Evolutionary conservation across 129 eudicot species (phyloP), one percentile per base, ranked within the genome.

Genomic region (sunflower (Helianthus annuus)): DNA sequence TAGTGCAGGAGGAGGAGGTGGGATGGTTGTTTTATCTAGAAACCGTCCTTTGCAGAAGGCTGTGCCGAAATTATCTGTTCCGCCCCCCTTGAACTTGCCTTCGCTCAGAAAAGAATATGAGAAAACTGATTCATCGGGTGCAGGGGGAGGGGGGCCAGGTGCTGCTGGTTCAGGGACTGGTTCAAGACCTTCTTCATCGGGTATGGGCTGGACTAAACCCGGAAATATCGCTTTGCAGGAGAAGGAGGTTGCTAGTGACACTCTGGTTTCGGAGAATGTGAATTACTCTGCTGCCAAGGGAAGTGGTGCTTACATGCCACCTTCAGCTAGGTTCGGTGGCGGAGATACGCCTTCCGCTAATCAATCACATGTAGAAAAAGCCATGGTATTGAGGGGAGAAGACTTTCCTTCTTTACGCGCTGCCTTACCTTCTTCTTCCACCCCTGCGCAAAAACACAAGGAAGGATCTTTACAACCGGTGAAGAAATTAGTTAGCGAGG

Each of bases 31-130:
- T 64, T 73, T 90, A 4, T 90, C 94, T 1, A 55, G 97, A 79
- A 78, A 81, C 61, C 79, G 88, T 71, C 78, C 80, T 54, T 36
- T 83, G 32, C 91, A 76, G 73, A 91, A 85, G 76, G 83, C 73
- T 80, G 71, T 17, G 17, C 64, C 96, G 57, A 88, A 91, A 60
- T 74, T 88, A 72, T 85, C 97, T 60, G 90, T 91, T 82, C 96
- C 92, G 63, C 97, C 97, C 88, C 97, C 96, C 86, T 83, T 91
- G 96, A 91, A 91, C 76, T 80, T 91, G 78, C 96, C 97, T 6
- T 91, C 97, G 4, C 52, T 86, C 84, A 91, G 96, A 86, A 91
- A 85, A 75, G 97, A 91, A 48, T 94, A 91, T 56, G 97, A 89
- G 89, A 89, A 74, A 80, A 87, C 82, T 82, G 96, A 93, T 86